These are phyloP conservation scores for Boletus edulis DNA, from an alignment of 768 basidiomycete genomes.

Conservation along the genomic window DNA sequence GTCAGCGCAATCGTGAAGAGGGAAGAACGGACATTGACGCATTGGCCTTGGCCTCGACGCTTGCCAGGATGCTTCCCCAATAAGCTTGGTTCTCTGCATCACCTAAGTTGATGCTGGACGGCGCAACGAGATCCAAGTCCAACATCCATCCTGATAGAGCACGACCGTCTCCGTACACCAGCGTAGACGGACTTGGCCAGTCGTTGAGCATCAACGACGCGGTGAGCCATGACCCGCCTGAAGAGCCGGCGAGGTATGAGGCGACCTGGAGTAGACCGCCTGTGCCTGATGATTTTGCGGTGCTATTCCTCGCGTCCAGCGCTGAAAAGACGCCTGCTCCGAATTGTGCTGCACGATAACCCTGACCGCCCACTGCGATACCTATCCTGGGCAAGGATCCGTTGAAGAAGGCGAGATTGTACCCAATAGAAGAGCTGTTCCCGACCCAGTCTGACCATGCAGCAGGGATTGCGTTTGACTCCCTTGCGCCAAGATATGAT, in stretches of 20 bases:
- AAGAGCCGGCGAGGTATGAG: constrained; percentile 62
- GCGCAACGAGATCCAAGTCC: constrained; percentile 53
- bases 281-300: constrained; percentile 55
- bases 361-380: constrained; percentile 69
- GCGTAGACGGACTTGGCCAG: constrained; percentile 53
- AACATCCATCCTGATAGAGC: constrained; percentile 53
- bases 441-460: constrained; percentile 64
- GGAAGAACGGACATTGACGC: constrained; percentile 46
- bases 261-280: constrained; percentile 71
- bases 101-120: constrained; percentile 48
- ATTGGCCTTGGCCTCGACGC: constrained; percentile 54
- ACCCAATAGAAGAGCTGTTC: constrained; percentile 51
- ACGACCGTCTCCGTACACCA: constrained; percentile 57
- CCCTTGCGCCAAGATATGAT: constrained; percentile 45
- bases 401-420: constrained; percentile 44
- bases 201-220: constrained; percentile 64
- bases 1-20: background rate
- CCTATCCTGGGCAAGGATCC: constrained; percentile 50
- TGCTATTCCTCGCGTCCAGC: constrained; percentile 59
- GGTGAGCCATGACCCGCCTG: constrained; percentile 68
- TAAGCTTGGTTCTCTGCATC: constrained; percentile 48
- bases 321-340: constrained; percentile 58
- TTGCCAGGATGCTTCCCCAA: constrained; percentile 53
- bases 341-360: constrained; percentile 64
- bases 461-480: constrained; percentile 37